Percentiles rank a stretch among this genome's conserved stretches.
Conservation (phyloP, 23 red algal genomes). For the Rhodosorus marinus region DNA sequence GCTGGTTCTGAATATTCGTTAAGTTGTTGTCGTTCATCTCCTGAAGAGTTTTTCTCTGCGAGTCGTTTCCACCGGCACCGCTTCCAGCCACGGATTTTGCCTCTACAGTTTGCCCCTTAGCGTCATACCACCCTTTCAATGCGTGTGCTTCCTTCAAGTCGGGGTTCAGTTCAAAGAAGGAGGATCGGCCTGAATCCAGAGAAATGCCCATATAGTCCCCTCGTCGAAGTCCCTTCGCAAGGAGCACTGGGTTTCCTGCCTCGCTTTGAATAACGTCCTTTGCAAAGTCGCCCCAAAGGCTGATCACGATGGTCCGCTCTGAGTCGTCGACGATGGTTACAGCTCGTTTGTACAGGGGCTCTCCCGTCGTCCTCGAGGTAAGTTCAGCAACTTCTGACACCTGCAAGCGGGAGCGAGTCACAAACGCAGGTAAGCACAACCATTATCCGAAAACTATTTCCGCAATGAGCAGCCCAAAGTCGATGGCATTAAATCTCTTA, state of each 20-base stretch:
- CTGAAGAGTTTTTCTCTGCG: constrained; percentile 49
- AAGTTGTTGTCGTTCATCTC: constrained; percentile 51
- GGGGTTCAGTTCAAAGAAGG: constrained; percentile 76
- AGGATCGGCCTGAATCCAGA: constrained; percentile 34
- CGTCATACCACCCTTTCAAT: constrained; percentile 85
- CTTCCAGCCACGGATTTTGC: neutral
- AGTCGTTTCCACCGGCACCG: neutral
- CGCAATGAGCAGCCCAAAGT: too few species aligned
- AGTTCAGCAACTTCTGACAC: constrained; percentile 46
- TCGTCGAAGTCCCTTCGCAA: constrained; percentile 30
- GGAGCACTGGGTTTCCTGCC: constrained; percentile 28
- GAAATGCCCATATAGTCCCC: constrained; percentile 79
- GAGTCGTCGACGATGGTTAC: constrained; percentile 72
- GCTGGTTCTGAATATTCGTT: constrained; percentile 15
- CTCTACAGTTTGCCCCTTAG: constrained; percentile 8
- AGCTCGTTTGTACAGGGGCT: constrained; percentile 30
- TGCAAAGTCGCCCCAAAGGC: constrained; percentile 27
- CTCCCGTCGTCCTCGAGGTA: constrained; percentile 51
- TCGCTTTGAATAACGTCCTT: constrained; percentile 9
- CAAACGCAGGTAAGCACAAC: too few species aligned
- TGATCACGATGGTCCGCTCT: constrained; percentile 34
- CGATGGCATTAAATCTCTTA: too few species aligned
- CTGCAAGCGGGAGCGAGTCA: too few species aligned
- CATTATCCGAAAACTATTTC: too few species aligned
- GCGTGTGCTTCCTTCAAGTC: constrained; percentile 62